Evolutionary conservation across 768 basidiomycete species (phyloP).

Genomic region (Russula compacta): DNA sequence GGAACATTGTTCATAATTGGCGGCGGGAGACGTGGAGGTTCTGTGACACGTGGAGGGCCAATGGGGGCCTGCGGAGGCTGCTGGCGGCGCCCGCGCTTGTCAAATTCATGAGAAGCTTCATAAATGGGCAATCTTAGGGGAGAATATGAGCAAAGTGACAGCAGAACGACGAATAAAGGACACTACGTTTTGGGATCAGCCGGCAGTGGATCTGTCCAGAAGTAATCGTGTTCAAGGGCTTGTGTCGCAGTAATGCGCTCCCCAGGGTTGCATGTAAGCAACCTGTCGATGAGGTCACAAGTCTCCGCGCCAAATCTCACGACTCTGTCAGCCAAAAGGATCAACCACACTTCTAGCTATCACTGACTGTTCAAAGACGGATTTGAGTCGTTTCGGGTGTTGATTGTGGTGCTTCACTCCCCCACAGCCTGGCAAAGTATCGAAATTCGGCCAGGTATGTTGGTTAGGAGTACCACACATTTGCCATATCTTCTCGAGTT

Average conservation of each 20-base stretch:
- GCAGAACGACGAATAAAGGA: neutral
- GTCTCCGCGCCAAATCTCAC: slow-evolving; percentile 63
- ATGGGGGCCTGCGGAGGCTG: slow-evolving; percentile 22
- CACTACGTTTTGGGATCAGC: slow-evolving; percentile 74
- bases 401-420: slow-evolving; percentile 57
- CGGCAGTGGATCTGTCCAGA: slow-evolving; percentile 85
- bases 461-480: slow-evolving; percentile 86
- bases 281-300: slow-evolving; percentile 70
- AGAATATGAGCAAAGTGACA: neutral
- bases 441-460: slow-evolving; percentile 71
- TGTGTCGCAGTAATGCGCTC: slow-evolving; percentile 76
- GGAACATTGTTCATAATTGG: slow-evolving; percentile 18
- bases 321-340: slow-evolving; percentile 1
- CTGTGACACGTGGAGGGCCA: slow-evolving; percentile 18
- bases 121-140: slow-evolving; percentile 55
- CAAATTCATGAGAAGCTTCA: slow-evolving; percentile 78
- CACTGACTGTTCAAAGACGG: slow-evolving; percentile 50
- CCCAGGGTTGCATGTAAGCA: slow-evolving; percentile 76
- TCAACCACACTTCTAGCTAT: slow-evolving; percentile 7
- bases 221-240: slow-evolving; percentile 89
- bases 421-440: slow-evolving; percentile 68
- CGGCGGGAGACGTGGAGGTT: slow-evolving; percentile 21
- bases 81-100: slow-evolving; percentile 57
- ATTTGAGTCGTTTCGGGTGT: slow-evolving; percentile 46
- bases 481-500: slow-evolving; percentile 80